Conservation (phyloP, 176 grass and related monocot genomes). For the Ampelocalamus luodianensis region DNA sequence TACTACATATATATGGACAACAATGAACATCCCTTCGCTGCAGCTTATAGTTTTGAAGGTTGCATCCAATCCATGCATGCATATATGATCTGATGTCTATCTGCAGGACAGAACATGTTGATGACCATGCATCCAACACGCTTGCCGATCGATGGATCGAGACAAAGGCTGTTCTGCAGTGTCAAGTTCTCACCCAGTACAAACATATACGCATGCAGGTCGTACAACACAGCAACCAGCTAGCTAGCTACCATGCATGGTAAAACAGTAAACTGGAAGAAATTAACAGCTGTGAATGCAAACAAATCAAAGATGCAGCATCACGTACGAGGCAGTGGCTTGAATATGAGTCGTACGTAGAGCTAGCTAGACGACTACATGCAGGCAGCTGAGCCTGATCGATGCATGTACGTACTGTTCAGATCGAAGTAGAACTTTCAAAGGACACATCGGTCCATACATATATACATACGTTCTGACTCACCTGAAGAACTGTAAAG, state of each 20-base stretch:
- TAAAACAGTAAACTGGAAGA: not conserved
- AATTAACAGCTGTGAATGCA: not conserved
- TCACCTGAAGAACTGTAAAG: too few species aligned
- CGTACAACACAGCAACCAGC: not conserved
- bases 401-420: not conserved
- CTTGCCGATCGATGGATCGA: slow-evolving; percentile 17
- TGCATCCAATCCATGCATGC: slow-evolving; percentile 18
- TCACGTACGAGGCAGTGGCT: not conserved
- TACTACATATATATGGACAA: not conserved
- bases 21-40: not conserved
- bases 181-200: not conserved
- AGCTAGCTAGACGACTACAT: not conserved
- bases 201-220: not conserved
- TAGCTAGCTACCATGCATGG: not conserved
- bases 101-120: slow-evolving; percentile 25
- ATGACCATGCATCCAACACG: slow-evolving; percentile 30
- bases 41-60: not conserved
- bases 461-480: too few species aligned
- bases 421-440: not conserved
- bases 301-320: not conserved
- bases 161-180: slow-evolving; percentile 20
- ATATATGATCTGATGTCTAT: slow-evolving; percentile 26
- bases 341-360: not conserved
- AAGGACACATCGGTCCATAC: too few species aligned
- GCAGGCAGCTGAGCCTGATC: not conserved